Base-by-base conservation (phyloP, 1,284 basidiomycete species). In the Thelephora terrestris region DNA sequence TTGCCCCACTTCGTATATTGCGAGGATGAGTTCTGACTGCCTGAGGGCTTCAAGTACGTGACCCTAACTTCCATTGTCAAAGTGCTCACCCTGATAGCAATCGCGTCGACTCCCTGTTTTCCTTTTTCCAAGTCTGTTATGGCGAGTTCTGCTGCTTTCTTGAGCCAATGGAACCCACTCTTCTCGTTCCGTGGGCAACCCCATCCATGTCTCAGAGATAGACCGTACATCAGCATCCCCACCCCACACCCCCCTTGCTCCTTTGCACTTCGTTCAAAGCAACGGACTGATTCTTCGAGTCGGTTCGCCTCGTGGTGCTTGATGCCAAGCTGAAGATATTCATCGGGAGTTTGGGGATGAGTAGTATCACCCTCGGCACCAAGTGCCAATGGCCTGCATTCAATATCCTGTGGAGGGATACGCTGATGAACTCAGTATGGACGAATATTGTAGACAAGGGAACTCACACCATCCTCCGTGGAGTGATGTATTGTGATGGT, bases 181-280 rank as follows among this genome's bases (percentile, higher is more conserved):
- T 73, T 75, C 59, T 91, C 87, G 55, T 88, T 79, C 71, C 85
- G 85, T 57, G 73, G 64, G 52, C 81, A 82, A 3, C 88, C 91
- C 91, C 91, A 95, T 1, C 90, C 91, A 64, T 93, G 89, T 45
- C 91, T 71, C 55, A 93, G 66, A n/a, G 88, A 73, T 45, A 94
- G 70, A 1, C 91, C 91, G 75, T 85, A 93, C 88, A 94, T 91
- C 52, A 93, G 69, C 90, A 93, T 93, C 12, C 91, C 91, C 2
- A 88, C 81, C 2, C 85, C 86, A 61, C 86, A 91, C 1, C 91
- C 91, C 2, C 89, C 90, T 35, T 74, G 68, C 48, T 79, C 67
- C 47, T 74, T 85, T 10, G 91, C 90, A 36, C 81, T 80, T 60
- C 77, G 76, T 68, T 93, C 87, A 62, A 95, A 94, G 63, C 74